Percentiles rank a stretch among this genome's conserved stretches.
phyloP scores from a whole-genome alignment of 768 basidiomycete genomes.

The Hypsizygus marmoreus region DNA sequence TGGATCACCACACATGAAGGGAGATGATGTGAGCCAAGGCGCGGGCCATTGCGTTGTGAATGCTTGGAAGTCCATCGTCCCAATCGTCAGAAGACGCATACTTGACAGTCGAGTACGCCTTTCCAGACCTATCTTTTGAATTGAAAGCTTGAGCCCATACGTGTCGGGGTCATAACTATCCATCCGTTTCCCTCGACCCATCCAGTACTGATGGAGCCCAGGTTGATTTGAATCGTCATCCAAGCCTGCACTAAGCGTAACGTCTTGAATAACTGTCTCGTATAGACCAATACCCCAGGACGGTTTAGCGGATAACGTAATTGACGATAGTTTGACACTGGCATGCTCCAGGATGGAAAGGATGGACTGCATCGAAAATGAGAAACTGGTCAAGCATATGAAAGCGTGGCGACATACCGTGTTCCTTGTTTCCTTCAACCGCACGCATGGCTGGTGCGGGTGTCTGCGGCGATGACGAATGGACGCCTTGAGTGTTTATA shows the following conservation, averaged over 20 bases:
- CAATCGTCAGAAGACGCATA: slow-evolving; percentile 46
- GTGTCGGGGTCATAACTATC: slow-evolving; percentile 47
- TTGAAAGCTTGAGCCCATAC: slow-evolving; percentile 46
- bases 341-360: slow-evolving; percentile 47
- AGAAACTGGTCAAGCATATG: background rate
- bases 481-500: slow-evolving; percentile 38
- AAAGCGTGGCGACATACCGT: slow-evolving; percentile 31
- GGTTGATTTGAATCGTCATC: slow-evolving; percentile 46
- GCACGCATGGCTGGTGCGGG: slow-evolving; percentile 35
- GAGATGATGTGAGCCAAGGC: slow-evolving; percentile 49
- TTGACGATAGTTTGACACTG: slow-evolving; percentile 45
- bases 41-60: slow-evolving; percentile 64
- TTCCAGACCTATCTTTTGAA: slow-evolving; percentile 47
- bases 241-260: slow-evolving; percentile 42
- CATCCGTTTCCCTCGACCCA: slow-evolving; percentile 43
- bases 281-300: slow-evolving; percentile 39
- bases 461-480: slow-evolving; percentile 45
- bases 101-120: slow-evolving; percentile 36
- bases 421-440: slow-evolving; percentile 40
- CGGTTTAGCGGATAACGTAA: slow-evolving; percentile 44
- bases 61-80: slow-evolving; percentile 37
- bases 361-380: slow-evolving; percentile 35
- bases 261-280: slow-evolving; percentile 41
- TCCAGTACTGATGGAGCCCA: slow-evolving; percentile 49
- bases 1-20: slow-evolving; percentile 57